Evolutionary conservation across 495 filamentous ascomycete species (phyloP).

Genomic region (Lasiosphaeria miniovina): DNA sequence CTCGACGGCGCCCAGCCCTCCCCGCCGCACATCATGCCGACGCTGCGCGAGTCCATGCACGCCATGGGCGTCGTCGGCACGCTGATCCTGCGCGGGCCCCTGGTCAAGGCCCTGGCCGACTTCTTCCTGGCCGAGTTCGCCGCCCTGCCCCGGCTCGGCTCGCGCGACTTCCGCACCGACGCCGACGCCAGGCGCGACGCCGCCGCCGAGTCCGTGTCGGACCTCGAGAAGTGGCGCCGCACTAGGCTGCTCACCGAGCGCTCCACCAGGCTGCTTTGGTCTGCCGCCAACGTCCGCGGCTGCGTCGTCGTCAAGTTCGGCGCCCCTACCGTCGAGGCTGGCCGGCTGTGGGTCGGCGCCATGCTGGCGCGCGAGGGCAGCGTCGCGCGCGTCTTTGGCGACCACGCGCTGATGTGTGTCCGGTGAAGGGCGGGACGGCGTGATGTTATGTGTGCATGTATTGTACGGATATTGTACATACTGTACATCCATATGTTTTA

Average conservation of each 20-base stretch:
- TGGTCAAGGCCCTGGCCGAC: conserved; percentile 60
- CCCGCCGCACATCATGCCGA: conserved; percentile 24
- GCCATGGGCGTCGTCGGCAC: conserved; percentile 72
- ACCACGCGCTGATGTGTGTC: conserved; percentile 52
- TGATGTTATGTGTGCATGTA: not conserved
- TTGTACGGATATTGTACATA: not conserved
- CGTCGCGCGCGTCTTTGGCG: conserved; percentile 45
- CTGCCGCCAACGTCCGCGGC: conserved; percentile 75
- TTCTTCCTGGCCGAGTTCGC: conserved; percentile 76
- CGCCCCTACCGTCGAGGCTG: conserved; percentile 49
- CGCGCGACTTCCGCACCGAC: conserved; percentile 66
- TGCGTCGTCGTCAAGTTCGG: conserved; percentile 88
- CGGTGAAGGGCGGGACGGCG: conserved; percentile 20
- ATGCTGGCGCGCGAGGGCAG: conserved; percentile 53
- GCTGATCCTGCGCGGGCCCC: conserved; percentile 72
- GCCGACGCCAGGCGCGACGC: conserved; percentile 36
- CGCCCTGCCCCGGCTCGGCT: conserved; percentile 75
- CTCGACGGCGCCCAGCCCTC: conserved; percentile 54
- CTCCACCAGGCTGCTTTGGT: conserved; percentile 70
- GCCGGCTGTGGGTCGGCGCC: conserved; percentile 48
- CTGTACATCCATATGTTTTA: not conserved
- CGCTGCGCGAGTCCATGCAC: conserved; percentile 59
- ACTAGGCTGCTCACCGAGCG: conserved; percentile 51
- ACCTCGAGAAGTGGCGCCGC: conserved; percentile 41
- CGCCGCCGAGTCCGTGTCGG: conserved; percentile 25